Conservation (phyloP, 768 basidiomycete genomes). For the Rhodotorula kratochvilovae region DNA sequence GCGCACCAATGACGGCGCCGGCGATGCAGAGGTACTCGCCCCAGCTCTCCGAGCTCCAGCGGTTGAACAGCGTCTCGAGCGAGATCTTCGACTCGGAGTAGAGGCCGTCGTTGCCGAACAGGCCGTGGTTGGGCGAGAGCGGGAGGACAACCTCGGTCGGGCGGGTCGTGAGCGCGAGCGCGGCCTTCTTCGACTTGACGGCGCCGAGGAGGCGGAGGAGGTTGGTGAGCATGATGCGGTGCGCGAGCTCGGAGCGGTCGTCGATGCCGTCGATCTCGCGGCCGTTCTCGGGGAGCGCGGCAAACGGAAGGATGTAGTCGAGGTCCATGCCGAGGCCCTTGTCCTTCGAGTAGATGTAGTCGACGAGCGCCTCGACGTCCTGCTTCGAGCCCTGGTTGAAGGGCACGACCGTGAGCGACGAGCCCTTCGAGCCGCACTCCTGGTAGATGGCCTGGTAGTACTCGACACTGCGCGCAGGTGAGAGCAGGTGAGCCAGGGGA, state of each 20-base stretch:
- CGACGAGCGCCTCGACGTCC: constrained; percentile 94
- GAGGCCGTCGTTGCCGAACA: constrained; percentile 95
- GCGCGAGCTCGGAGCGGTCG: constrained; percentile 94
- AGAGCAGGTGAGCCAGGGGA: too few relatives aligned
- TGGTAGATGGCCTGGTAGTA: constrained; percentile 99
- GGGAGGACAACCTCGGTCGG: constrained; percentile 98
- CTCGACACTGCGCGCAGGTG: constrained; percentile 58
- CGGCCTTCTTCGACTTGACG: constrained; percentile 97
- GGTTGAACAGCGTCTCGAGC: constrained; percentile 93
- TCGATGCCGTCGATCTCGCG: constrained; percentile 96
- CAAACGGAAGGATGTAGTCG: constrained; percentile 97
- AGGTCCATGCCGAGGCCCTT: constrained; percentile 78
- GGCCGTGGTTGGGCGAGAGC: constrained; percentile 93
- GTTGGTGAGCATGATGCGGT: constrained; percentile 98
- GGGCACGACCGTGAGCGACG: constrained; percentile 94
- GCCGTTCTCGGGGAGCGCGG: constrained; percentile 96
- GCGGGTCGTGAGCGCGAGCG: constrained; percentile 89
- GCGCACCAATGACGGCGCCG: constrained; percentile 91
- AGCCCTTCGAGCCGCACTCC: constrained; percentile 85
- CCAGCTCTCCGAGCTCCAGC: constrained; percentile 98
- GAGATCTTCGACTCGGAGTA: constrained; percentile 99
- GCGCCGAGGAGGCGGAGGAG: constrained; percentile 91
- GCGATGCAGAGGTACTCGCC: constrained; percentile 97
- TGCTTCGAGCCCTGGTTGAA: constrained; percentile 99
- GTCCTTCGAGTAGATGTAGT: constrained; percentile 87